Percentiles rank a stretch among this genome's conserved stretches.
Evolutionary conservation across 805 yeast genomes (phyloP).

Genomic region (Pichia heedii): DNA sequence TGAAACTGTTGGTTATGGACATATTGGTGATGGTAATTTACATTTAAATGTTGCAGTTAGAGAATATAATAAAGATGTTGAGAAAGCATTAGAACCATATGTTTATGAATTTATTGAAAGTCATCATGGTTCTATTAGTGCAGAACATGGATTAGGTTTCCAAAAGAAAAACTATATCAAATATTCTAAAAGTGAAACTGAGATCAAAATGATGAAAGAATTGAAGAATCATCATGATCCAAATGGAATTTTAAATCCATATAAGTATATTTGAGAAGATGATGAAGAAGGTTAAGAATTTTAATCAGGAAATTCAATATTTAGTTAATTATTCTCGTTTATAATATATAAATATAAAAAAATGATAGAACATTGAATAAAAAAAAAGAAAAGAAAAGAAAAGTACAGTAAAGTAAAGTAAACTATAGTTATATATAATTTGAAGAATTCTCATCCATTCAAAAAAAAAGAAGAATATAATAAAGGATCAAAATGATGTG

Average conservation of each 20-base stretch:
- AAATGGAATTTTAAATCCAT: slow-evolving; percentile 86
- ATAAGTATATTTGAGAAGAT: slow-evolving; percentile 61
- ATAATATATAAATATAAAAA: neutral
- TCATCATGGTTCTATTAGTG: slow-evolving; percentile 81
- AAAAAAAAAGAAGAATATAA: neutral
- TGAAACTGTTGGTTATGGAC: slow-evolving; percentile 94
- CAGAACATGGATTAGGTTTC: slow-evolving; percentile 97
- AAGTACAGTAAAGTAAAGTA: neutral
- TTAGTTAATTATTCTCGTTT: no score
- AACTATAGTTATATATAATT: no score
- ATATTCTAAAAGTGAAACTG: slow-evolving; percentile 68
- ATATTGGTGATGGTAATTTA: slow-evolving; percentile 93
- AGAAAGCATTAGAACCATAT: slow-evolving; percentile 80
- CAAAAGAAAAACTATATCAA: slow-evolving; percentile 87
- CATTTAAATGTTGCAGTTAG: slow-evolving; percentile 91
- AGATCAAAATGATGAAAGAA: slow-evolving; percentile 66
- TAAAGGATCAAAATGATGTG: neutral
- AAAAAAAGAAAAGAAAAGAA: neutral
- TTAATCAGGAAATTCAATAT: no score
- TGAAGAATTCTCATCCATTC: no score
- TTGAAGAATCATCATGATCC: slow-evolving; percentile 84
- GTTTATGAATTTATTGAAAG: slow-evolving; percentile 81
- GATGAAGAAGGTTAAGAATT: neutral
- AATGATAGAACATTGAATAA: no score
- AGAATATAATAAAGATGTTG: slow-evolving; percentile 70